A percentile compares a stretch with the other conserved stretches of the same genome.
These are phyloP conservation scores for Sugiyamaella mastotermitis DNA, from an alignment of 805 yeast genomes.

Conservation along the genomic window DNA sequence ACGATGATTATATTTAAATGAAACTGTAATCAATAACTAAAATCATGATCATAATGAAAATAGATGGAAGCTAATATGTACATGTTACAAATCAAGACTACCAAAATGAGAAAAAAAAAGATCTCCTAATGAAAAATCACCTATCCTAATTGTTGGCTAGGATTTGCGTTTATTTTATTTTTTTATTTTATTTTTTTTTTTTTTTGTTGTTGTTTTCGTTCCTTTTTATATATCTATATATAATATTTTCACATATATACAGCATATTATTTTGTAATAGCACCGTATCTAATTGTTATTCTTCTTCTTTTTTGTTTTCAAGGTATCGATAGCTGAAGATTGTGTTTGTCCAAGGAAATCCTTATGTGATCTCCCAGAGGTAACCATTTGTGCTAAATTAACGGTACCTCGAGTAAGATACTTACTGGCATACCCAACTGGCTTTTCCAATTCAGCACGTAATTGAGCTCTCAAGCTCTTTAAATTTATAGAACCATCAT, in stretches of 20 bases:
- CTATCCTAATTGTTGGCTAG: too few species aligned
- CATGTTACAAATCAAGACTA: neutral
- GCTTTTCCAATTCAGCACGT: slow-evolving; percentile 46
- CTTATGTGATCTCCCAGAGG: slow-evolving; percentile 60
- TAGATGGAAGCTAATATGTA: neutral
- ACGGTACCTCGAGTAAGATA: slow-evolving; percentile 66
- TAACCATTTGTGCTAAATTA: slow-evolving; percentile 71
- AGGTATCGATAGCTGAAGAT: slow-evolving; percentile 54
- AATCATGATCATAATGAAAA: neutral
- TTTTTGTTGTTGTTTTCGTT: too few species aligned
- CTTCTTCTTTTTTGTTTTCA: slow-evolving; percentile 8
- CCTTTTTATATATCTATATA: too few species aligned
- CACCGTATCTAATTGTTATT: neutral
- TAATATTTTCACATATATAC: too few species aligned
- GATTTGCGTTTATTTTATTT: too few species aligned
- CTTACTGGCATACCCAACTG: slow-evolving; percentile 52
- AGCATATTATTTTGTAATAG: too few species aligned
- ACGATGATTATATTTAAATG: slow-evolving; percentile 10
- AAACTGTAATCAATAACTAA: neutral
- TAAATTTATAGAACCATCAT: slow-evolving; percentile 38
- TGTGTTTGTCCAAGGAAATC: slow-evolving; percentile 65
- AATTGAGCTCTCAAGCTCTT: slow-evolving; percentile 46
- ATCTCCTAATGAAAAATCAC: neutral
- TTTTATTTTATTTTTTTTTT: too few species aligned
- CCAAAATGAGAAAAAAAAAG: neutral